Evolutionary conservation across 2,329 filamentous ascomycete species (phyloP), one percentile per base, ranked within the genome.

Genomic region (Alternaria metachromatica): DNA sequence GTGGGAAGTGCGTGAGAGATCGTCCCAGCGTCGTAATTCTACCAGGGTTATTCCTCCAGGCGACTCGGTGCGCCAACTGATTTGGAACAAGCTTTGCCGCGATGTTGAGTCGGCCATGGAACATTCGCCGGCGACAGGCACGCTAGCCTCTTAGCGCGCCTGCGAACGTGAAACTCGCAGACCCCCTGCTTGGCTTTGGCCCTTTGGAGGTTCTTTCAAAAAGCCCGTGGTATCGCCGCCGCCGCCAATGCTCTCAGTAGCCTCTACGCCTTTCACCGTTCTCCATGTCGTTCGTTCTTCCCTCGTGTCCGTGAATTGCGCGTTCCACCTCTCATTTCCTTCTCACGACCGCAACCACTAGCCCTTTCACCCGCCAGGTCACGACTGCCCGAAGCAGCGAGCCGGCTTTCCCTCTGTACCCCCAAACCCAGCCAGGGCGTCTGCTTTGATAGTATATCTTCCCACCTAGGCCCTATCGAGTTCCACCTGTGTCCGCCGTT

Each of bases 401-500:
- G 30, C 43, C 46, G 56, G 43, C 56, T 49, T 49, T 18, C 55
- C 30, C 51, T 21, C 30, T 37, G 49, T 59, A 49, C 58, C 55
- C 54, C 50, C 30, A 51, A 54, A 33, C 44, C 55, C 58, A 30
- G 48, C 64, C 62, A 62, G 58, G 65, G 58, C 58, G 53, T 58
- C 51, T 55, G 58, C 51, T 45, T 50, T 48, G 37, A 20, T 66
- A 25, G 1, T 45, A 55, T 55, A 62, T 50, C 55, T 53, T 56
- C 65, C 58, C 44, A 46, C 54, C 55, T 58, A 57, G 37, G 45
- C 55, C 58, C 48, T 49, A 46, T 25, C 51, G 46, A 37, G 23
- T 48, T 57, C 45, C 49, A 54, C 62, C 44, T 58, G 43, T 50
- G n/a, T 41, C 54, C 25, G 21, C 21, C 50, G 13, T 28, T 20